Evolutionary conservation across 352 stramenopile species (phyloP).

Genomic region (Pythium phragmiticola): DNA sequence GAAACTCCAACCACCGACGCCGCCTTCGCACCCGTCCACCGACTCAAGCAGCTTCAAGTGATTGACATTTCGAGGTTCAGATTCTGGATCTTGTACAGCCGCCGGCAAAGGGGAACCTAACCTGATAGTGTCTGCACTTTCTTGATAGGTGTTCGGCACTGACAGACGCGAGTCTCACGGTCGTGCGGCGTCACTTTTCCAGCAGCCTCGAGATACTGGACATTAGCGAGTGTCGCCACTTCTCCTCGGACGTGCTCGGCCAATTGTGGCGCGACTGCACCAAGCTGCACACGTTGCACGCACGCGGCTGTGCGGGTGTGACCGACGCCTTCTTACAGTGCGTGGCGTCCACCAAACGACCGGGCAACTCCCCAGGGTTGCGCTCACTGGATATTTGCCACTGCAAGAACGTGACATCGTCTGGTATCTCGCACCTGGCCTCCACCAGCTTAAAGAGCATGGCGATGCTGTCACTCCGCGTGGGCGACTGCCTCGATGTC

Average conservation of each 20-base stretch:
- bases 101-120: too few relatives aligned
- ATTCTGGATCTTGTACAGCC: background rate
- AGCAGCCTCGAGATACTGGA: constrained; percentile 42
- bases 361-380: constrained; percentile 25
- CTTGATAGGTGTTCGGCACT: constrained; percentile 38
- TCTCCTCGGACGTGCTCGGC: constrained; percentile 44
- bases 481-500: constrained; percentile 59
- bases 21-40: constrained; percentile 20
- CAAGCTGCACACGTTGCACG: constrained; percentile 44
- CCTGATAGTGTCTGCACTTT: background rate
- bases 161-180: constrained; percentile 51
- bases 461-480: constrained; percentile 30
- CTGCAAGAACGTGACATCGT: constrained; percentile 67
- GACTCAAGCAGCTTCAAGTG: constrained; percentile 21
- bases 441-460: constrained; percentile 36
- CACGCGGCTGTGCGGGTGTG: constrained; percentile 40
- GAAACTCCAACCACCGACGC: constrained; percentile 27
- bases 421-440: constrained; percentile 56
- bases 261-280: constrained; percentile 63
- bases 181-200: constrained; percentile 43
- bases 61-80: constrained; percentile 33
- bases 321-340: constrained; percentile 60
- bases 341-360: constrained; percentile 49
- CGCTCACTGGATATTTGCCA: constrained; percentile 46
- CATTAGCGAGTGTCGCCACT: constrained; percentile 63